These are phyloP conservation scores for Trichocomaceae sp. DNA, from an alignment of 2,329 filamentous ascomycete genomes.

Conservation along the genomic window DNA sequence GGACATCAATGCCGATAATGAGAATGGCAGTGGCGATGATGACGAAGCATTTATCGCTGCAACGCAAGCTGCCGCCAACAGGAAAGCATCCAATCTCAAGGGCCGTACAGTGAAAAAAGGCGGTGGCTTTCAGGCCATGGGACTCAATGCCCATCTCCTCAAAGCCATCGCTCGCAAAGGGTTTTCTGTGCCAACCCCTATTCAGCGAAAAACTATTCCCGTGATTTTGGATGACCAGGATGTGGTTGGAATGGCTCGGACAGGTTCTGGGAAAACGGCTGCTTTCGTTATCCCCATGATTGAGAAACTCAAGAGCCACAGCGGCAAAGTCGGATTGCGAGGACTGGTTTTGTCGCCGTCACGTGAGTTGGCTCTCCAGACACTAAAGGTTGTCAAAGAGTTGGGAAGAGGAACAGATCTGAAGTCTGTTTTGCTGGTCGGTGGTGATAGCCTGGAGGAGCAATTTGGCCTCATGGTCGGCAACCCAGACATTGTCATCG, in stretches of 20 bases:
- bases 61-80: slow-evolving; percentile 77
- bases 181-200: slow-evolving; percentile 92
- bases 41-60: slow-evolving; percentile 90
- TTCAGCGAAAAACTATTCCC: slow-evolving; percentile 94
- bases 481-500: slow-evolving; percentile 96
- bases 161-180: slow-evolving; percentile 91
- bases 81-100: slow-evolving; percentile 75
- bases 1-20: slow-evolving; percentile 32
- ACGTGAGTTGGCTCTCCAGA: slow-evolving; percentile 89
- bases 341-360: slow-evolving; percentile 87
- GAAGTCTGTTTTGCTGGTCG: slow-evolving; percentile 81
- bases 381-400: slow-evolving; percentile 92
- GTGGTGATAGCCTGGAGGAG: slow-evolving; percentile 91
- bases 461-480: slow-evolving; percentile 88
- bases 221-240: slow-evolving; percentile 83
- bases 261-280: slow-evolving; percentile 97
- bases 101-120: slow-evolving; percentile 87
- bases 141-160: slow-evolving; percentile 72
- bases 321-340: slow-evolving; percentile 74
- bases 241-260: slow-evolving; percentile 98
- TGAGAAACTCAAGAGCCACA: slow-evolving; percentile 83
- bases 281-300: slow-evolving; percentile 99
- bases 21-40: slow-evolving; percentile 38
- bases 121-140: slow-evolving; percentile 94
- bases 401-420: slow-evolving; percentile 84